A percentile compares a stretch with the other conserved stretches of the same genome.
These are phyloP conservation scores for Peronosclerospora sorghi DNA, from an alignment of 352 stramenopile species.

Conservation along the genomic window DNA sequence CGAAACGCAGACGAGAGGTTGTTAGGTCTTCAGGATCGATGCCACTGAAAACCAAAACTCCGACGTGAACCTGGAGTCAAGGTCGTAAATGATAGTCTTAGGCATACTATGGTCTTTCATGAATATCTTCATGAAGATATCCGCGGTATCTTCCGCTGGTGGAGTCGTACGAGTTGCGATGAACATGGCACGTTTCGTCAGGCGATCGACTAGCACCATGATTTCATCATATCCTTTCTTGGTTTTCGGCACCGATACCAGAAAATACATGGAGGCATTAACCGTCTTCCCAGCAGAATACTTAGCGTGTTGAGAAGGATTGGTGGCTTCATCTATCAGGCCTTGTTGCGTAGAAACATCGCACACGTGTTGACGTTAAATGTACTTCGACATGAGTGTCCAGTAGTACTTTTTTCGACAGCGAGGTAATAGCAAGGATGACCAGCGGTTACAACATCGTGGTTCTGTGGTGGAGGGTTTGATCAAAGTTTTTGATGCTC, in stretches of 20 bases:
- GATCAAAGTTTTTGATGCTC: too few relatives aligned
- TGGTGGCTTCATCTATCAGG: slow-evolving; percentile 7
- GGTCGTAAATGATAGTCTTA: too few relatives aligned
- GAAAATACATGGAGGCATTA: too few relatives aligned
- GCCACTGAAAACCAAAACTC: not conserved
- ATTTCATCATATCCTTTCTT: too few relatives aligned
- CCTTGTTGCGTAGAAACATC: slow-evolving; percentile 14
- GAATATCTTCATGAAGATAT: slow-evolving; percentile 1
- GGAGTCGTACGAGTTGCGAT: too few relatives aligned
- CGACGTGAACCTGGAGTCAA: too few relatives aligned
- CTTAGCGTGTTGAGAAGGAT: slow-evolving; percentile 4
- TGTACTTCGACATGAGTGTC: slow-evolving; percentile 4
- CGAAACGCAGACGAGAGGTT: not conserved
- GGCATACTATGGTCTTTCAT: slow-evolving; percentile 1
- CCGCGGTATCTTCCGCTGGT: not conserved
- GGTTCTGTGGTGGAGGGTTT: too few relatives aligned
- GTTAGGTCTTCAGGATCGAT: not conserved
- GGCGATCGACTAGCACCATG: slow-evolving; percentile 4
- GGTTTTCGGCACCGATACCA: too few relatives aligned
- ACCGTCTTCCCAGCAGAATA: slow-evolving; percentile 3
- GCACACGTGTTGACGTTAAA: slow-evolving; percentile 5
- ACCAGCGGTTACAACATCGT: not conserved
- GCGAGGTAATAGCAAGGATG: slow-evolving; percentile 3
- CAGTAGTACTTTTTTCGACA: slow-evolving; percentile 5
- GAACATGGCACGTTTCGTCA: slow-evolving; percentile 6